A percentile compares a stretch with the other conserved stretches of the same genome.
Conservation (phyloP, 1,284 basidiomycete species). For the Trichosporon ovoides region DNA sequence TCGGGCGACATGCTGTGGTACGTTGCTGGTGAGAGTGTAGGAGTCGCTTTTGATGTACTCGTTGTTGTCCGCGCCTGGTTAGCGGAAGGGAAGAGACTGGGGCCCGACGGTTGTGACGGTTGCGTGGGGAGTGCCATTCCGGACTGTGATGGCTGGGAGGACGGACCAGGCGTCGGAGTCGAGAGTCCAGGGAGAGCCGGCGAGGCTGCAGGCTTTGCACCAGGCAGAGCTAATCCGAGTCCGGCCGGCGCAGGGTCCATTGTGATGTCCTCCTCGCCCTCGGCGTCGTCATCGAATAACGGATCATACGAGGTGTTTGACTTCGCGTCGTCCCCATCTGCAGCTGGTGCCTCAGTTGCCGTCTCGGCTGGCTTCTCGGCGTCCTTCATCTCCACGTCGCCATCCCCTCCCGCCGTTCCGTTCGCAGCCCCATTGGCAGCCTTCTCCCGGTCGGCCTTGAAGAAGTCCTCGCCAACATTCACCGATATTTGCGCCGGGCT, state of each 20-base stretch:
- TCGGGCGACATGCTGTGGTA: slow-evolving; percentile 72
- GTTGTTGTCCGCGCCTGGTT: slow-evolving; percentile 15
- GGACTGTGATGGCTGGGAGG: slow-evolving; percentile 12
- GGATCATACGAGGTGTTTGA: slow-evolving; percentile 29
- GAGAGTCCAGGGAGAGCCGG: slow-evolving; percentile 4
- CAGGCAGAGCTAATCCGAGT: slow-evolving; percentile 11
- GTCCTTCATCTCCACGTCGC: slow-evolving; percentile 23
- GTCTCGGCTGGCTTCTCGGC: slow-evolving; percentile 6
- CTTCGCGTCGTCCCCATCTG: slow-evolving; percentile 18
- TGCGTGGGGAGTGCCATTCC: slow-evolving; percentile 13
- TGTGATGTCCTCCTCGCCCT: slow-evolving; percentile 30
- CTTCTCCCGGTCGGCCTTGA: slow-evolving; percentile 21
- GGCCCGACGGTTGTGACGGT: neutral
- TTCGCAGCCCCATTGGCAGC: slow-evolving; percentile 2
- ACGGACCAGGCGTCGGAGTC: slow-evolving; percentile 16
- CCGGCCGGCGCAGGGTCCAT: neutral
- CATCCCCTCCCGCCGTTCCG: slow-evolving; percentile 2
- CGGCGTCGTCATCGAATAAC: slow-evolving; percentile 41
- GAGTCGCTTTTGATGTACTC: slow-evolving; percentile 23
- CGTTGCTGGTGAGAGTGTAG: slow-evolving; percentile 55
- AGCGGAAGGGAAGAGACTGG: neutral
- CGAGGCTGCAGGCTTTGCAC: neutral
- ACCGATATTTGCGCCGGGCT: slow-evolving; percentile 26
- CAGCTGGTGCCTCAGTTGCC: slow-evolving; percentile 11
- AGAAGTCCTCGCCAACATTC: slow-evolving; percentile 35